phyloP scores from a whole-genome alignment of 2,329 filamentous ascomycete species.

The Alternaria arborescens region DNA sequence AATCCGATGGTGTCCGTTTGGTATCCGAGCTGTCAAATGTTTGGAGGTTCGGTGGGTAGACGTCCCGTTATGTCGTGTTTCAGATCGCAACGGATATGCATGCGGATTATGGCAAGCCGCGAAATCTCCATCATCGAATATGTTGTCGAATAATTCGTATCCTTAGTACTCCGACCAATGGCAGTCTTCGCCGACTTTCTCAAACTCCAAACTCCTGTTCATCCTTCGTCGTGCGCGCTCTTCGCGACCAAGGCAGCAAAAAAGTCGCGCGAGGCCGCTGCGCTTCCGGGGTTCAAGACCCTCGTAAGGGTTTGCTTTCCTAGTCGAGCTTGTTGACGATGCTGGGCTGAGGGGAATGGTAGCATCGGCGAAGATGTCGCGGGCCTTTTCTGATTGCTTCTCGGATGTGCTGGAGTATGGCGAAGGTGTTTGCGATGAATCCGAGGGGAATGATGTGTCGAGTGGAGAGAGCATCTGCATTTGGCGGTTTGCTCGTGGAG shows the following conservation, averaged over 20 bases:
- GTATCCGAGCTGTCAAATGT: constrained; percentile 7
- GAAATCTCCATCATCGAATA: neutral
- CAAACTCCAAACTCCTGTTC: constrained; percentile 33
- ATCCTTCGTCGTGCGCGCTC: constrained; percentile 38
- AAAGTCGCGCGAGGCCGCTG: constrained; percentile 41
- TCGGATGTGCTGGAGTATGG: constrained; percentile 27
- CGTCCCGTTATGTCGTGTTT: constrained; percentile 4
- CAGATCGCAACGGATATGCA: neutral
- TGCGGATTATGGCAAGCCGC: neutral
- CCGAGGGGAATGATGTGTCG: constrained; percentile 29
- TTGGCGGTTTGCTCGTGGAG: constrained; percentile 32
- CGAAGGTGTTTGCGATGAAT: constrained; percentile 18
- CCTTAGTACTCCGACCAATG: constrained; percentile 46
- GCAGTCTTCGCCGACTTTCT: constrained; percentile 41
- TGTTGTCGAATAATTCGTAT: neutral
- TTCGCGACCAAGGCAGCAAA: constrained; percentile 47
- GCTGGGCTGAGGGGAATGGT: constrained; percentile 46
- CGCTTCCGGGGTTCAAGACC: constrained; percentile 42
- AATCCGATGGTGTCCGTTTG: neutral
- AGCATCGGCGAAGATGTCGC: constrained; percentile 46
- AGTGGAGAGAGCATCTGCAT: constrained; percentile 32
- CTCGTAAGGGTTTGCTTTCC: constrained; percentile 30
- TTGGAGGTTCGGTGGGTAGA: constrained; percentile 8
- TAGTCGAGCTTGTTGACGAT: constrained; percentile 24
- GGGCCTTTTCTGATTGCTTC: constrained; percentile 23